These are phyloP conservation scores for Dioszegia crocea DNA, from an alignment of 768 basidiomycete species.

Conservation along the genomic window DNA sequence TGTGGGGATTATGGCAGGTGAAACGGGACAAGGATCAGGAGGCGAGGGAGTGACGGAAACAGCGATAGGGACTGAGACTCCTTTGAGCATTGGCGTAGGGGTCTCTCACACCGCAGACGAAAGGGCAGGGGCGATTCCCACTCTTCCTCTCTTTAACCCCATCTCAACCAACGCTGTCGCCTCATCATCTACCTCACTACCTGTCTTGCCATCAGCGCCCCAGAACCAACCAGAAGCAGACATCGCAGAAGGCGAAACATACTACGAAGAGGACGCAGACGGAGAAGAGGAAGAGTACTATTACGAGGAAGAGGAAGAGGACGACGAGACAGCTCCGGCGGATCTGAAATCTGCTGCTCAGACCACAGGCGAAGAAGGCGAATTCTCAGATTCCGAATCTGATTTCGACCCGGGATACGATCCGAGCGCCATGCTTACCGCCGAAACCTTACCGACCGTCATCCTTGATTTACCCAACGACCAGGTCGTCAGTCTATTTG, in stretches of 20 bases:
- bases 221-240: background rate
- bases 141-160: too few species aligned
- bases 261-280: conserved; percentile 52
- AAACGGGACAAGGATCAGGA: background rate
- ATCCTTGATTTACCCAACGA: conserved; percentile 58
- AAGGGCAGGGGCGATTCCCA: too few species aligned
- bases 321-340: conserved; percentile 22
- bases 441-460: conserved; percentile 66
- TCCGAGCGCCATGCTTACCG: conserved; percentile 5
- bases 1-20: background rate
- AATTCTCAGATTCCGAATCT: conserved; percentile 65
- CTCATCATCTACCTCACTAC: too few species aligned
- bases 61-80: background rate
- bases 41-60: background rate
- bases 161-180: too few species aligned
- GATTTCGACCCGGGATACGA: conserved; percentile 71
- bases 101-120: too few species aligned
- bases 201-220: background rate
- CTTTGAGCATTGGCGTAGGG: background rate
- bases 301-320: conserved; percentile 59
- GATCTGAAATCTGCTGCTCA: too few species aligned
- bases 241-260: conserved; percentile 29
- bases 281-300: conserved; percentile 9
- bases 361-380: conserved; percentile 53
- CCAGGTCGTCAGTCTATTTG: conserved; percentile 5